Percentiles rank a stretch among this genome's conserved stretches.
These are phyloP conservation scores for Ustilago trichophora DNA, from an alignment of 1,284 basidiomycete genomes.

Conservation along the genomic window DNA sequence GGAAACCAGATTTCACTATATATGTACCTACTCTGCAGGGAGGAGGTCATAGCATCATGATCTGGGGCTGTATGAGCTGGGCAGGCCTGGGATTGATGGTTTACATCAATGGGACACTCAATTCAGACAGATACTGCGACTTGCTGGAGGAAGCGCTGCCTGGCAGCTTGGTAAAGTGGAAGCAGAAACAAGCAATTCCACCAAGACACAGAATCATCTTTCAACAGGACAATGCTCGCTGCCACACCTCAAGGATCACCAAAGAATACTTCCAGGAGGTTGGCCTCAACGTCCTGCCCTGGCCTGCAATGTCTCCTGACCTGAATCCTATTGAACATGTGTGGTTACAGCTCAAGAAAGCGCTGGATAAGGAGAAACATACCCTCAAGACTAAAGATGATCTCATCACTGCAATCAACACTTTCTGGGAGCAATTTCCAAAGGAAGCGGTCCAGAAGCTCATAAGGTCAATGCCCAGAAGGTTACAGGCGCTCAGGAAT, in stretches of 20 bases:
- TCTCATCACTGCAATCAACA: too few species aligned
- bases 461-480: conserved; percentile 7
- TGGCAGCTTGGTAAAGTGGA: too few species aligned
- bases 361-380: background rate
- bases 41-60: conserved; percentile 1
- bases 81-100: conserved; percentile 9
- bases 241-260: too few species aligned
- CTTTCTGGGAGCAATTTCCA: too few species aligned
- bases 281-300: background rate
- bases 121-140: too few species aligned
- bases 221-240: too few species aligned
- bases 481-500: background rate
- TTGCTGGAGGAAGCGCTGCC: too few species aligned
- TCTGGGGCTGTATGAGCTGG: conserved; percentile 15
- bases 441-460: conserved; percentile 4
- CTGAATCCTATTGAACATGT: conserved; percentile 9
- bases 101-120: background rate
- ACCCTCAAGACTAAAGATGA: too few species aligned
- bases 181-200: too few species aligned
- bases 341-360: conserved; percentile 3
- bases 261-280: conserved; percentile 3
- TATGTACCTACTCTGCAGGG: too few species aligned
- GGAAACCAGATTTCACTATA: too few species aligned
- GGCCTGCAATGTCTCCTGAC: conserved; percentile 10
- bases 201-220: background rate